Conservation (phyloP, 768 basidiomycete species). For the Mycena kentingensis region DNA sequence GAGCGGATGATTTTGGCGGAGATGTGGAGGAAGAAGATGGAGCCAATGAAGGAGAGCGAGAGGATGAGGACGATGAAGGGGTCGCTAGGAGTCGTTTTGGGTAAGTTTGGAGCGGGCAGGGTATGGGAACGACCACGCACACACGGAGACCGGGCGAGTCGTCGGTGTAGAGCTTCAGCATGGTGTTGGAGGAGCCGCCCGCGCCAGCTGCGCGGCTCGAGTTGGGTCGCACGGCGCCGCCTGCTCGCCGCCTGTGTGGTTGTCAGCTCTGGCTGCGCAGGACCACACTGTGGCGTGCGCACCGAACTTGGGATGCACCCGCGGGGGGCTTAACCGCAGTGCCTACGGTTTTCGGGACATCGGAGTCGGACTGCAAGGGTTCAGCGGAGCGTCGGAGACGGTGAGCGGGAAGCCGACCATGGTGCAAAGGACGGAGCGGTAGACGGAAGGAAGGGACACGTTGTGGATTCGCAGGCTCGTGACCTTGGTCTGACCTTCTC, state of each 20-base stretch:
- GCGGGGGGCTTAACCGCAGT: slow-evolving; percentile 68
- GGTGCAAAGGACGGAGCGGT: slow-evolving; percentile 20
- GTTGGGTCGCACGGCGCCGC: slow-evolving; percentile 72
- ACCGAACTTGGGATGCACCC: slow-evolving; percentile 78
- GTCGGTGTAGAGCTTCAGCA: slow-evolving; percentile 98
- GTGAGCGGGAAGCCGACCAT: slow-evolving; percentile 37
- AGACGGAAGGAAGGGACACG: no score
- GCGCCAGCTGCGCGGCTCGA: slow-evolving; percentile 90
- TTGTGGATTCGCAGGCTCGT: no score
- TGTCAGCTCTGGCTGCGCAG: neutral
- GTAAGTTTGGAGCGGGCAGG: neutral
- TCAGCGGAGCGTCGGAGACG: neutral
- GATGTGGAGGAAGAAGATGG: slow-evolving; percentile 98
- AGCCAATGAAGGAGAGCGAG: slow-evolving; percentile 94
- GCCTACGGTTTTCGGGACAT: slow-evolving; percentile 53
- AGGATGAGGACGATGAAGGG: slow-evolving; percentile 96
- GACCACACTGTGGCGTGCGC: neutral
- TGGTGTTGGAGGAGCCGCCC: slow-evolving; percentile 95
- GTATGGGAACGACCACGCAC: slow-evolving; percentile 54
- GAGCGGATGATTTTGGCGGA: slow-evolving; percentile 91
- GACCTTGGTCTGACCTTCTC: no score
- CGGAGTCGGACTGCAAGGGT: slow-evolving; percentile 74
- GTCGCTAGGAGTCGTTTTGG: slow-evolving; percentile 58
- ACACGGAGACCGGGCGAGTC: slow-evolving; percentile 97
- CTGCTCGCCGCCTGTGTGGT: slow-evolving; percentile 66